A percentile compares a stretch with the other conserved stretches of the same genome.
These are phyloP conservation scores for Globisporangium uncinulatum DNA, from an alignment of 352 stramenopile genomes.

Conservation along the genomic window DNA sequence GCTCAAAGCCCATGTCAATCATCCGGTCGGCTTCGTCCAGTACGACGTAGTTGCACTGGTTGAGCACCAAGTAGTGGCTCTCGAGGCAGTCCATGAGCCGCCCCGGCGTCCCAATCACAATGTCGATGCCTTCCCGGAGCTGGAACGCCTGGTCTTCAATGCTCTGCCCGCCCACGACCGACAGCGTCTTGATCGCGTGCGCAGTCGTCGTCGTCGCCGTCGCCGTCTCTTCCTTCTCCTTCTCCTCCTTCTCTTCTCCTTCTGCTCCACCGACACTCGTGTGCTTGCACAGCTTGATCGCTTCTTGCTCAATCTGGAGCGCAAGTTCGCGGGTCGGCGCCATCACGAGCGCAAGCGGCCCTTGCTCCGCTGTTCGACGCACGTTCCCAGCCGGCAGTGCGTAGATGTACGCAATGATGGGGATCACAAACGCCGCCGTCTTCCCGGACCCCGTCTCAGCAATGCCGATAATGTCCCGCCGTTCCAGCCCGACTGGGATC, in stretches of 20 bases:
- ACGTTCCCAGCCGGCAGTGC: conserved; percentile 84
- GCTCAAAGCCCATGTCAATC: conserved; percentile 97
- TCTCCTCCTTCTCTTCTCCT: conserved; percentile 17
- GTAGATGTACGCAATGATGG: conserved; percentile 95
- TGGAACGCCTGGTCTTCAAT: conserved; percentile 97
- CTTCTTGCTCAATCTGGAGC: conserved; percentile 96
- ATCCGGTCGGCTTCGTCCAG: conserved; percentile 99
- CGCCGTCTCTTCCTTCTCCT: no score
- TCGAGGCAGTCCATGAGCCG: conserved; percentile 98
- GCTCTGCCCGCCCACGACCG: conserved; percentile 92
- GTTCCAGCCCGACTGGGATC: conserved; percentile 95
- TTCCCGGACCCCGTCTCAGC: conserved; percentile 99
- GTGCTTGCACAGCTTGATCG: conserved; percentile 90
- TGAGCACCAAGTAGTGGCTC: conserved; percentile 97
- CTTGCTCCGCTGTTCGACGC: conserved; percentile 88
- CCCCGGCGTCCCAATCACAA: conserved; percentile 98
- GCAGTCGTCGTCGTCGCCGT: no score
- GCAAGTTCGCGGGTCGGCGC: conserved; percentile 97
- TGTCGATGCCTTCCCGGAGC: conserved; percentile 94
- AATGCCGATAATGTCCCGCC: conserved; percentile 98
- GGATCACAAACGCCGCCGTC: conserved; percentile 97
- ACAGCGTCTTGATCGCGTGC: conserved; percentile 74
- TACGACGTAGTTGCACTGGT: conserved; percentile 99
- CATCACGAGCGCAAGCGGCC: conserved; percentile 97
- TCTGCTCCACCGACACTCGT: conserved; percentile 61